Percentiles rank a stretch among this genome's conserved stretches.
phyloP scores from a whole-genome alignment of 164 flowering plant species.

The Umbilicus rupestris region DNA sequence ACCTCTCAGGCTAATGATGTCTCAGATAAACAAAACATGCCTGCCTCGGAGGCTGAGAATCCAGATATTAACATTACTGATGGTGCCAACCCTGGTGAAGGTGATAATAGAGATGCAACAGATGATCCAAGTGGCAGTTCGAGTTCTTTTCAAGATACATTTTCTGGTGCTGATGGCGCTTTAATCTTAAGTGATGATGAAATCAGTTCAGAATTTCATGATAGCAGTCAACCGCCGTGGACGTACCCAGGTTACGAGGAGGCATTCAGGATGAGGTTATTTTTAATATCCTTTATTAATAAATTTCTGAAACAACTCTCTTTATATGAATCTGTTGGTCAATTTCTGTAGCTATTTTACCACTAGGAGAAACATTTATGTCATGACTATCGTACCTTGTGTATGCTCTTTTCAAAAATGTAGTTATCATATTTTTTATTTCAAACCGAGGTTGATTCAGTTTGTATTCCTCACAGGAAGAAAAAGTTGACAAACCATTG shows the following conservation, averaged over 20 bases:
- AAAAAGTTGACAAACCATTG: conserved; percentile 72
- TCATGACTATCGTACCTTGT: too few relatives aligned
- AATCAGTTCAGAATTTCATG: conserved; percentile 18
- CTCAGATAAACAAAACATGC: not conserved
- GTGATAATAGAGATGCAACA: conserved; percentile 8
- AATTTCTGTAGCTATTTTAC: too few relatives aligned
- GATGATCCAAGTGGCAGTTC: conserved; percentile 26
- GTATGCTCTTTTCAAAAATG: not conserved
- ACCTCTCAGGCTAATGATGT: conserved; percentile 10
- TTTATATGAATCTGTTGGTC: not conserved
- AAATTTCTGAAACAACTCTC: not conserved
- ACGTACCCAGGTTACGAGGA: conserved; percentile 11
- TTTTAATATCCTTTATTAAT: not conserved
- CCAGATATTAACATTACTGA: conserved; percentile 21
- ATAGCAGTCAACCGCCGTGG: conserved; percentile 2
- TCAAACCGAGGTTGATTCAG: not conserved
- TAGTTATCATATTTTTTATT: not conserved
- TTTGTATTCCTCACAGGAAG: conserved; percentile 39
- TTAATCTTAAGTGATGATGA: conserved; percentile 19
- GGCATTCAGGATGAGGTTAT: conserved; percentile 16
- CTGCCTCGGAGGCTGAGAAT: conserved; percentile 14
- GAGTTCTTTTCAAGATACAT: conserved; percentile 28
- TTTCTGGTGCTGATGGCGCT: conserved; percentile 16
- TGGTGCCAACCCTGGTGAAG: conserved; percentile 6
- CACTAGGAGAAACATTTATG: too few relatives aligned